phyloP scores from a whole-genome alignment of 106 monocot species.

The Alisma plantagoaquatica region DNA sequence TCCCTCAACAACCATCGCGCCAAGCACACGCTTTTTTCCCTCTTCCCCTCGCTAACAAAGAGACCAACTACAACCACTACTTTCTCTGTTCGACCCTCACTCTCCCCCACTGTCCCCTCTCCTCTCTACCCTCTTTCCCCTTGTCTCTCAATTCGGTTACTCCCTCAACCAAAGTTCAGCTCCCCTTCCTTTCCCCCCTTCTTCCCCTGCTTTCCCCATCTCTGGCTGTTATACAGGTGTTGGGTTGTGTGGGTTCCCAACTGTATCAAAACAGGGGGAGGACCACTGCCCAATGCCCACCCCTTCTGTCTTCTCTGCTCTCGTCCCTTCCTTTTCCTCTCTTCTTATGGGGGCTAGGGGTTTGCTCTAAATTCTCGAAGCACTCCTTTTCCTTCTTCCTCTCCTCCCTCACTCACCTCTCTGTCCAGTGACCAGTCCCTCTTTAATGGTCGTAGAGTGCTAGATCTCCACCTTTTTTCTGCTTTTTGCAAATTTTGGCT shows the following conservation, averaged over 20 bases:
- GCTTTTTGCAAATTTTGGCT: too few relatives aligned
- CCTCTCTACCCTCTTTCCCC: background rate
- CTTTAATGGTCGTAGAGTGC: too few relatives aligned
- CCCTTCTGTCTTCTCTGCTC: background rate
- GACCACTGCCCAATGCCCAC: background rate
- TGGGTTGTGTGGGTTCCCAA: background rate
- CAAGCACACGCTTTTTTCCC: conserved; percentile 17
- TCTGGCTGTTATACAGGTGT: background rate
- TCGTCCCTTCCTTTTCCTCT: background rate
- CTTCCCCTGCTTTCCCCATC: background rate
- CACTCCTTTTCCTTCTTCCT: background rate
- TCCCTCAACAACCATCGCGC: too few relatives aligned
- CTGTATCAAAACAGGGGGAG: conserved; percentile 1
- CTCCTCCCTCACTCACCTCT: too few relatives aligned
- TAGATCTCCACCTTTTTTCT: too few relatives aligned
- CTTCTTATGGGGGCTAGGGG: too few relatives aligned
- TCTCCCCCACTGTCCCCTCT: too few relatives aligned
- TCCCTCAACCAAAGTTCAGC: background rate
- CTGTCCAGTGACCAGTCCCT: too few relatives aligned
- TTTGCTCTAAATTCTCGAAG: too few relatives aligned
- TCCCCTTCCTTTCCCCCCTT: background rate
- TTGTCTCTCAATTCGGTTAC: background rate
- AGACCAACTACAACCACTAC: too few relatives aligned
- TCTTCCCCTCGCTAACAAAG: conserved; percentile 2
- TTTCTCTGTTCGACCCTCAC: too few relatives aligned